Evolutionary conservation across 768 basidiomycete species (phyloP).

Genomic region (Pleurotus salmoneostramineus): DNA sequence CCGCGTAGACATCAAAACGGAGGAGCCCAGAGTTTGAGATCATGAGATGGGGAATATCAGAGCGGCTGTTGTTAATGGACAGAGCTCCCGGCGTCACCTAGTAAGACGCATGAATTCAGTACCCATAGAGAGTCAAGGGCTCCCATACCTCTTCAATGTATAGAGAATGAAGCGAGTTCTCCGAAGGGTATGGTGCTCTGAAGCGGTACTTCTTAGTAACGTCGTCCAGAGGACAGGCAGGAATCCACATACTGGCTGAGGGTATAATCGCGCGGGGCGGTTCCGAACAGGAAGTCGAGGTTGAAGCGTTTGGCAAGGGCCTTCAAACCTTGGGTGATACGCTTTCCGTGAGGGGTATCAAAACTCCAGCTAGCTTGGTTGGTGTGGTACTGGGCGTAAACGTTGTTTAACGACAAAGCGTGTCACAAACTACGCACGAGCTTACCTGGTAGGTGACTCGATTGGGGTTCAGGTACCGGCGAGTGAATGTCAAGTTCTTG

Average conservation of each 20-base stretch:
- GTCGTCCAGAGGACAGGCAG: too few relatives aligned
- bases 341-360: constrained; percentile 50
- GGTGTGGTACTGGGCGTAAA: constrained; percentile 58
- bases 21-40: constrained; percentile 59
- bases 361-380: constrained; percentile 43
- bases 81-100: constrained; percentile 56
- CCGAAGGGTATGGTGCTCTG: constrained; percentile 60
- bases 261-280: constrained; percentile 72
- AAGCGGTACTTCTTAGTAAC: background rate
- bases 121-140: too few relatives aligned
- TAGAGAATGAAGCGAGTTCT: constrained; percentile 53
- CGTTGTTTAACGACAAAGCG: too few relatives aligned
- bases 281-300: constrained; percentile 59
- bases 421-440: too few relatives aligned
- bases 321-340: constrained; percentile 52
- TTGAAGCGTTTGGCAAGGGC: constrained; percentile 54
- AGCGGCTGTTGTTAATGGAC: constrained; percentile 58
- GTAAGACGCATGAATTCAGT: too few relatives aligned
- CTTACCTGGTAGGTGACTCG: constrained; percentile 68
- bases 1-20: constrained; percentile 63
- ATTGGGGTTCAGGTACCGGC: constrained; percentile 78
- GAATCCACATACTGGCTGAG: constrained; percentile 59
- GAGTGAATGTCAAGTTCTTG: constrained; percentile 55
- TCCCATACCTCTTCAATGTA: constrained; percentile 41
- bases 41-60: constrained; percentile 55